A percentile compares a stretch with the other conserved stretches of the same genome.
These are phyloP conservation scores for Leccinum longicurvipes DNA, from an alignment of 768 basidiomycete species.

Conservation along the genomic window DNA sequence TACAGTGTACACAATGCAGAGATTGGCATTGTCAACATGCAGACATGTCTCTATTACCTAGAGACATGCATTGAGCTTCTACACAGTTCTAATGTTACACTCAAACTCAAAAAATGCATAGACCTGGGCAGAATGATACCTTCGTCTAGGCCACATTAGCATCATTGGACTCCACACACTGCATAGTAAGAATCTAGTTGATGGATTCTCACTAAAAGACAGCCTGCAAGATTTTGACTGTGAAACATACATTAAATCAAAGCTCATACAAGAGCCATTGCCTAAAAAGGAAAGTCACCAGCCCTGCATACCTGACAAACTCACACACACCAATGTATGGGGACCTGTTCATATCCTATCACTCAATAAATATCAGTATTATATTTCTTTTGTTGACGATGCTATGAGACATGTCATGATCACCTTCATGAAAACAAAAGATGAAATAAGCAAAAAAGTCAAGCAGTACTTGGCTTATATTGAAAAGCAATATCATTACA, in stretches of 20 bases:
- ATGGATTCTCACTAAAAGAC: not conserved
- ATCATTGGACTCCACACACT: not conserved
- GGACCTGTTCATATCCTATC: too few relatives aligned
- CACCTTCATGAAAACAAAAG: not conserved
- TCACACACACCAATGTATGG: too few relatives aligned
- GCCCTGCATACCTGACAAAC: not conserved
- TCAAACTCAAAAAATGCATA: too few relatives aligned
- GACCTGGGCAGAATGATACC: too few relatives aligned
- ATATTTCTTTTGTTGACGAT: not conserved
- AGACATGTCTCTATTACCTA: too few relatives aligned
- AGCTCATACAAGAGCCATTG: not conserved
- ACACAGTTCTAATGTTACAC: too few relatives aligned
- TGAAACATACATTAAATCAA: not conserved
- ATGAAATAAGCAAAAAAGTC: not conserved
- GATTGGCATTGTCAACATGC: too few relatives aligned
- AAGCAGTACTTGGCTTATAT: not conserved
- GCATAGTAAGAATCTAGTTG: not conserved
- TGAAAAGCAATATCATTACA: not conserved
- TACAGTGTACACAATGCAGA: too few relatives aligned
- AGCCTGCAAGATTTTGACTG: not conserved
- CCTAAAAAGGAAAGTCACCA: not conserved
- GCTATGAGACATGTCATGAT: not conserved
- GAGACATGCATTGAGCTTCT: too few relatives aligned
- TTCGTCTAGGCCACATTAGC: too few relatives aligned
- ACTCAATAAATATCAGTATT: too few relatives aligned